These are phyloP conservation scores for Naganishia cerealis DNA, from an alignment of 1,284 basidiomycete species.

Conservation along the genomic window DNA sequence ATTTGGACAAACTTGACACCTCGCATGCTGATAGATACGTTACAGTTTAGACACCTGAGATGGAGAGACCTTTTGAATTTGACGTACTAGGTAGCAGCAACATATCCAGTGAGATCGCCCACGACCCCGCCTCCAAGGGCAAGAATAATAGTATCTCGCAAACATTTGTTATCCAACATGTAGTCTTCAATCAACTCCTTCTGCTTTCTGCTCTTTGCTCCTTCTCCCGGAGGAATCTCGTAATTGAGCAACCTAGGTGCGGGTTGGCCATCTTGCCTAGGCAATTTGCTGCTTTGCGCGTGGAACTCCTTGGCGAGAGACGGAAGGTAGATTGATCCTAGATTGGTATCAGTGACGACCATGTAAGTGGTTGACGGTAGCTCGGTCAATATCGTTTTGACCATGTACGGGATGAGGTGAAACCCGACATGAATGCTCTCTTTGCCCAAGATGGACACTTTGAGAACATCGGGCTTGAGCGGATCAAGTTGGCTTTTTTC, in stretches of 20 bases:
- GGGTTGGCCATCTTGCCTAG: slow-evolving; percentile 40
- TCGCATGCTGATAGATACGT: slow-evolving; percentile 64
- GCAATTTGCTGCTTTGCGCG: slow-evolving; percentile 52
- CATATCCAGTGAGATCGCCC: slow-evolving; percentile 92
- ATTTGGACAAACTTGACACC: slow-evolving; percentile 92
- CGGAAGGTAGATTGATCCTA: slow-evolving; percentile 74
- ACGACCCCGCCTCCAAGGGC: slow-evolving; percentile 96
- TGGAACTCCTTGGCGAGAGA: slow-evolving; percentile 69
- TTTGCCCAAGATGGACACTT: slow-evolving; percentile 79
- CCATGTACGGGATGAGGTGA: slow-evolving; percentile 82
- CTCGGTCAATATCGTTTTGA: slow-evolving; percentile 69
- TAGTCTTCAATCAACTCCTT: slow-evolving; percentile 96
- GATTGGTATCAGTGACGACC: slow-evolving; percentile 86
- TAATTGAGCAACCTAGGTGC: slow-evolving; percentile 72
- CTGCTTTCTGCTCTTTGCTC: slow-evolving; percentile 82
- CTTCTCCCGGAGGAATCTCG: slow-evolving; percentile 85
- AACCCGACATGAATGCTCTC: slow-evolving; percentile 90
- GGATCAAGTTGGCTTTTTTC: slow-evolving; percentile 21
- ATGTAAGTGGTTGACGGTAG: slow-evolving; percentile 87
- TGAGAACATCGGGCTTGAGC: slow-evolving; percentile 49
- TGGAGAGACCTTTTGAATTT: neutral
- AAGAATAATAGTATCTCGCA: slow-evolving; percentile 87
- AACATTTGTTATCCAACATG: slow-evolving; percentile 81
- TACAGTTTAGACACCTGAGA: neutral
- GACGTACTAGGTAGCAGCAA: slow-evolving; percentile 93